phyloP scores from a whole-genome alignment of 2,329 filamentous ascomycete species.

The Venturiaceae sp. region DNA sequence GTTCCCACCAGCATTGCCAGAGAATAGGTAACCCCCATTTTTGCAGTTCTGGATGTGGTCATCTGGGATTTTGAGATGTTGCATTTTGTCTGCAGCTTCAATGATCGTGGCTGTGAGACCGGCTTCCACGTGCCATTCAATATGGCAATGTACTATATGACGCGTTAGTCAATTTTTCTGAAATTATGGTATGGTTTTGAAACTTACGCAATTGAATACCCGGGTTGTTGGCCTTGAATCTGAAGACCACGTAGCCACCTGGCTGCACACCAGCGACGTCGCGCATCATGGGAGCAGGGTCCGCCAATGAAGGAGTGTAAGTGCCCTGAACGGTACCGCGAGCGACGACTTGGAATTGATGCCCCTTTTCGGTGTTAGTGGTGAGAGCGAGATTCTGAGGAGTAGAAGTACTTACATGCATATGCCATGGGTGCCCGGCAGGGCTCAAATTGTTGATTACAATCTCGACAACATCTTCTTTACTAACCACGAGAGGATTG shows the following conservation, averaged over 20 bases:
- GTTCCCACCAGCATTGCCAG: conserved; percentile 69
- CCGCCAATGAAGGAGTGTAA: conserved; percentile 21
- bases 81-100: conserved; percentile 46
- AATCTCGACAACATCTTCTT: conserved; percentile 58
- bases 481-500: conserved; percentile 53
- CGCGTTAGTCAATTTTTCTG: no score
- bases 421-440: conserved; percentile 61
- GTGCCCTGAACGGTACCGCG: conserved; percentile 23
- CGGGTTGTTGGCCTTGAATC: conserved; percentile 46
- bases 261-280: conserved; percentile 45
- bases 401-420: no score
- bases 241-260: conserved; percentile 44
- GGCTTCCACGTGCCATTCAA: conserved; percentile 35
- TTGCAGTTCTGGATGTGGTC: conserved; percentile 53
- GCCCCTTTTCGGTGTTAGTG: no score
- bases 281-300: conserved; percentile 35
- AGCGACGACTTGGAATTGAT: conserved; percentile 54
- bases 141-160: conserved; percentile 15
- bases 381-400: no score
- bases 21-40: conserved; percentile 37
- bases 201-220: conserved; percentile 21
- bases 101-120: conserved; percentile 43
- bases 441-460: conserved; percentile 65
- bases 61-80: conserved; percentile 52
- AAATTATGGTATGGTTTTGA: no score